Evolutionary conservation across 306 rosid genomes (phyloP).

Genomic region (Lathyrus aphaca): DNA sequence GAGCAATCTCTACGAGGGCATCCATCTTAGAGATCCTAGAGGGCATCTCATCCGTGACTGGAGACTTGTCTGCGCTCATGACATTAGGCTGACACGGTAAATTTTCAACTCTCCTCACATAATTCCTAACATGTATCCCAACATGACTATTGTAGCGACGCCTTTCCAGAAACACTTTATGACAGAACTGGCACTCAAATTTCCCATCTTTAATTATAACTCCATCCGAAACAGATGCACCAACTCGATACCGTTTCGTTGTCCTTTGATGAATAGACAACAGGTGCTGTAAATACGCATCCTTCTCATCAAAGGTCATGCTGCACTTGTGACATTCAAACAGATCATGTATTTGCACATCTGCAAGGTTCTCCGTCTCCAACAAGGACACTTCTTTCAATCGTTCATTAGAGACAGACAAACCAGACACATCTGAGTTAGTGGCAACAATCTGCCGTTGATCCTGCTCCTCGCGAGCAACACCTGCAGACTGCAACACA

Average conservation of each 20-base stretch:
- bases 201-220: constrained; percentile 90
- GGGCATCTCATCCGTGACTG: constrained; percentile 54
- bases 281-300: constrained; percentile 77
- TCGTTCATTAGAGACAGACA: constrained; percentile 46
- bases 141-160: constrained; percentile 91
- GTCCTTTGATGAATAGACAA: constrained; percentile 79
- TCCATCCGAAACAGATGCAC: constrained; percentile 91
- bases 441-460: constrained; percentile 44
- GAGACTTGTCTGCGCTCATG: constrained; percentile 50
- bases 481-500: constrained; percentile 56
- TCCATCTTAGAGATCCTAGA: constrained; percentile 82
- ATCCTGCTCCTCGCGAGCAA: constrained; percentile 47
- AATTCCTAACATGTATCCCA: constrained; percentile 88
- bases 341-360: constrained; percentile 73
- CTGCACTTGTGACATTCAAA: constrained; percentile 89
- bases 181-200: constrained; percentile 93
- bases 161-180: constrained; percentile 79
- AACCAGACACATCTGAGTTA: constrained; percentile 39
- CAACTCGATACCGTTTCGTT: constrained; percentile 81
- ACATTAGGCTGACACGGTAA: constrained; percentile 45
- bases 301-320: constrained; percentile 76
- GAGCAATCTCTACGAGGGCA: constrained; percentile 86
- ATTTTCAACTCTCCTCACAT: constrained; percentile 73
- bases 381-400: constrained; percentile 53
- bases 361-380: constrained; percentile 77